Conservation (phyloP, 495 filamentous ascomycete genomes). For the Friedmanniomyces endolithicus region DNA sequence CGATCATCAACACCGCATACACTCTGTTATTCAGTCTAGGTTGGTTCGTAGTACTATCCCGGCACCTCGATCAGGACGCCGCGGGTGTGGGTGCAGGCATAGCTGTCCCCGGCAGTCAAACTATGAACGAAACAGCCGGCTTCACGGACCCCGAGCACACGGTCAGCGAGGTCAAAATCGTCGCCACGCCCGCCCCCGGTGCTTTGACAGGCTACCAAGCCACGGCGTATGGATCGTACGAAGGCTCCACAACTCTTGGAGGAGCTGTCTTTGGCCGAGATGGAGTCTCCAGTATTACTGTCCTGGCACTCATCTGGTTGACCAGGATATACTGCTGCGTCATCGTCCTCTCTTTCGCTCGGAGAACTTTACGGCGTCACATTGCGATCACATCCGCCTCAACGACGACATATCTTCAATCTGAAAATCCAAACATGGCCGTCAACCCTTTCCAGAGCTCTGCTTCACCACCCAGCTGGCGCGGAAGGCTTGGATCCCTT, state of each 20-base stretch:
- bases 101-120: constrained; percentile 18
- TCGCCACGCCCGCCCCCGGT: constrained; percentile 33
- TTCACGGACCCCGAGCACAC: constrained; percentile 57
- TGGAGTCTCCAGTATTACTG: constrained; percentile 58
- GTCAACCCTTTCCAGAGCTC: constrained; percentile 57
- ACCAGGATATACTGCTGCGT: constrained; percentile 66
- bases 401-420: constrained; percentile 23
- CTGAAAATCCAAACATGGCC: constrained; percentile 36
- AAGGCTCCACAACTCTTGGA: constrained; percentile 27
- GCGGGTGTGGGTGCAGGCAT: constrained; percentile 24
- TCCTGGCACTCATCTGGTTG: constrained; percentile 58
- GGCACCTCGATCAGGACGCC: constrained; percentile 28
- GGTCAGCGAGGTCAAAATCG: constrained; percentile 40
- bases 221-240: constrained; percentile 34
- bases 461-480: constrained; percentile 42
- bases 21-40: constrained; percentile 65
- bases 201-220: constrained; percentile 37
- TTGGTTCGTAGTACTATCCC: constrained; percentile 66
- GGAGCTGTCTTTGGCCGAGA: constrained; percentile 51
- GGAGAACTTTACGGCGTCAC: constrained; percentile 52
- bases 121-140: constrained; percentile 53
- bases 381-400: constrained; percentile 17
- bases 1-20: constrained; percentile 61
- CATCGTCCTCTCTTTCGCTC: constrained; percentile 67
- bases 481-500: constrained; percentile 55